Evolutionary conservation across 768 basidiomycete genomes (phyloP).

Genomic region (Bullera alba): DNA sequence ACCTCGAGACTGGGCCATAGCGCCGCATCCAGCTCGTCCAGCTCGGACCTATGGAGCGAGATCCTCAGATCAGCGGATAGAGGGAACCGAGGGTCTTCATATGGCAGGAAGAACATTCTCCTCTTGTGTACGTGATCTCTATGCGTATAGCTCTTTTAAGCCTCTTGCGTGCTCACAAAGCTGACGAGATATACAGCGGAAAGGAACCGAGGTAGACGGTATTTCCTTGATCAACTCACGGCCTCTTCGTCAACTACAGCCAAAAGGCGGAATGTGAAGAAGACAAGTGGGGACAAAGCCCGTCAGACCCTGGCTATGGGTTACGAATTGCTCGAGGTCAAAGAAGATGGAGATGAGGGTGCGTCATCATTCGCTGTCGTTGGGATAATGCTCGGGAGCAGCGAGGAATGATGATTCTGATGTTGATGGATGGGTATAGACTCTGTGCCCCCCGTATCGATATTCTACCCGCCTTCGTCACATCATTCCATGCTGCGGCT

Average conservation of each 20-base stretch:
- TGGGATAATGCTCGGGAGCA: too few relatives aligned
- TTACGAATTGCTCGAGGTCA: conserved; percentile 83
- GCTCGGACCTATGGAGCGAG: conserved; percentile 73
- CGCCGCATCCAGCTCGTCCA: neutral
- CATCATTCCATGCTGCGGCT: conserved; percentile 63
- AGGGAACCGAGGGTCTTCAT: conserved; percentile 51
- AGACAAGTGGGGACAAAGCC: conserved; percentile 25
- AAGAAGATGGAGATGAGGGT: conserved; percentile 94
- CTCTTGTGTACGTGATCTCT: conserved; percentile 54
- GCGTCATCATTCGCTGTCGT: conserved; percentile 24
- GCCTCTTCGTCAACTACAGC: conserved; percentile 6
- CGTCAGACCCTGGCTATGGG: conserved; percentile 70
- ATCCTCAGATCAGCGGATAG: conserved; percentile 78
- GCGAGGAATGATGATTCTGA: too few relatives aligned
- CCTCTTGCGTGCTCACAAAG: neutral
- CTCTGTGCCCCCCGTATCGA: conserved; percentile 76
- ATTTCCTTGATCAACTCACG: conserved; percentile 20
- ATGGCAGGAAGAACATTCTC: conserved; percentile 79
- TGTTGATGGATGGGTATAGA: conserved; percentile 51
- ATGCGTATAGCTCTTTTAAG: neutral
- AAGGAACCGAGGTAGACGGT: conserved; percentile 21
- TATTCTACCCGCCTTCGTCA: conserved; percentile 82
- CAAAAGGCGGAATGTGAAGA: conserved; percentile 57
- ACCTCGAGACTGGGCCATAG: neutral
- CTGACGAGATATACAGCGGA: conserved; percentile 11